Conservation (phyloP, 805 yeast species). For the Ascoidea asiatica region DNA sequence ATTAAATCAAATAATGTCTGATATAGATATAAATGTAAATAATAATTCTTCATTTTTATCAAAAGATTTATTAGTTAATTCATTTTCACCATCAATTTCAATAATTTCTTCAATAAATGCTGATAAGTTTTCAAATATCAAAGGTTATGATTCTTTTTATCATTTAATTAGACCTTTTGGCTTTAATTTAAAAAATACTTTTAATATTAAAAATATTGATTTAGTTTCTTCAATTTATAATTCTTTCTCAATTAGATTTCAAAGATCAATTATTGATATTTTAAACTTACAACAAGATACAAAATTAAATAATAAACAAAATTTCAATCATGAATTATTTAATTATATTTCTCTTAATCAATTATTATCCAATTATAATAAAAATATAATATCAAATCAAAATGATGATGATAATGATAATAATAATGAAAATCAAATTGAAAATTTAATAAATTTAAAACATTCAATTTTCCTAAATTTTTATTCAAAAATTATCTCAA, state of each 20-base stretch:
- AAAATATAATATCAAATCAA: background rate
- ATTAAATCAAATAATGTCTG: too few species aligned
- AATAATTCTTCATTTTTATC: background rate
- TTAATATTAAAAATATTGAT: conserved; percentile 9
- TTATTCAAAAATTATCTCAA: conserved; percentile 3
- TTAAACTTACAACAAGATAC: background rate
- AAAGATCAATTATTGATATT: conserved; percentile 2
- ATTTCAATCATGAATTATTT: conserved; percentile 4
- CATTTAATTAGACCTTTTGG: background rate
- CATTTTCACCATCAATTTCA: background rate
- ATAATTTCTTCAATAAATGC: background rate
- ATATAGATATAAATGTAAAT: background rate
- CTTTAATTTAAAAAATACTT: background rate
- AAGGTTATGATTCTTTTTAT: background rate
- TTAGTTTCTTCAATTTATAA: conserved; percentile 6
- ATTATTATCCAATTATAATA: conserved; percentile 2
- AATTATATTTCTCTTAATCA: conserved; percentile 1
- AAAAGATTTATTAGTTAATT: background rate
- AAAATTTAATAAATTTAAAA: conserved; percentile 1
- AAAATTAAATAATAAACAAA: too few species aligned
- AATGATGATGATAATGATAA: background rate
- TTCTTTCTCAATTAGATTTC: conserved; percentile 7
- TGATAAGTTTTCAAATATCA: background rate
- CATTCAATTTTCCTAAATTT: conserved; percentile 4
- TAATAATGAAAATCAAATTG: background rate